Percentiles rank a stretch among this genome's conserved stretches.
Evolutionary conservation across 495 filamentous ascomycete species (phyloP).

Genomic region (Cryomyces antarcticus): DNA sequence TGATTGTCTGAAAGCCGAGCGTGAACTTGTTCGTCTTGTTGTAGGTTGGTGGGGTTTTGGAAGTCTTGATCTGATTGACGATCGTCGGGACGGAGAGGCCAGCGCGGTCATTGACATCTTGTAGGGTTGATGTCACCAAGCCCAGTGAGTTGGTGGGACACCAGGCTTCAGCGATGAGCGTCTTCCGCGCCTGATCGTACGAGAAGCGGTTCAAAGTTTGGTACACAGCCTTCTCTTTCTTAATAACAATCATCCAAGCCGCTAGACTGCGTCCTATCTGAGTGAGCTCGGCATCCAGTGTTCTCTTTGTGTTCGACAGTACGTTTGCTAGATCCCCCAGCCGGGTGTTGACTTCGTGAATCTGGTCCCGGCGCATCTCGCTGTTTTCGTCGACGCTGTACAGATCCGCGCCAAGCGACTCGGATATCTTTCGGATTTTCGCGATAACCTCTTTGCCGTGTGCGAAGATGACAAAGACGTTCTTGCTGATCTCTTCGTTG

Average conservation of each 20-base stretch:
- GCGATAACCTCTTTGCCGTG: slow-evolving; percentile 95
- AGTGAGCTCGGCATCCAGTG: slow-evolving; percentile 77
- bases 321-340: slow-evolving; percentile 80
- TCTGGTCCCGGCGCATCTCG: slow-evolving; percentile 79
- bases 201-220: slow-evolving; percentile 90
- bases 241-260: slow-evolving; percentile 89
- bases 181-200: slow-evolving; percentile 88
- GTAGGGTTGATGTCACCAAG: slow-evolving; percentile 85
- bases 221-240: slow-evolving; percentile 98
- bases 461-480: slow-evolving; percentile 97
- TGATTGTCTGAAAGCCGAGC: slow-evolving; percentile 93
- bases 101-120: slow-evolving; percentile 90
- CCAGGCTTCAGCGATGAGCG: slow-evolving; percentile 94
- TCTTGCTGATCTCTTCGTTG: slow-evolving; percentile 86
- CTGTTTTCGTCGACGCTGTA: slow-evolving; percentile 97
- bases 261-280: slow-evolving; percentile 79
- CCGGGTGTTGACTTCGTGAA: slow-evolving; percentile 88
- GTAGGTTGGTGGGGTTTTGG: slow-evolving; percentile 91
- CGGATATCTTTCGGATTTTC: slow-evolving; percentile 97
- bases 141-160: slow-evolving; percentile 76
- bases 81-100: slow-evolving; percentile 90
- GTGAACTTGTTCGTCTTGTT: slow-evolving; percentile 97
- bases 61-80: slow-evolving; percentile 88
- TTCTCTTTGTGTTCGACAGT: slow-evolving; percentile 86
- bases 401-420: slow-evolving; percentile 82